Evolutionary conservation across 2,329 filamentous ascomycete genomes (phyloP).

Genomic region (Xylaria sp.): DNA sequence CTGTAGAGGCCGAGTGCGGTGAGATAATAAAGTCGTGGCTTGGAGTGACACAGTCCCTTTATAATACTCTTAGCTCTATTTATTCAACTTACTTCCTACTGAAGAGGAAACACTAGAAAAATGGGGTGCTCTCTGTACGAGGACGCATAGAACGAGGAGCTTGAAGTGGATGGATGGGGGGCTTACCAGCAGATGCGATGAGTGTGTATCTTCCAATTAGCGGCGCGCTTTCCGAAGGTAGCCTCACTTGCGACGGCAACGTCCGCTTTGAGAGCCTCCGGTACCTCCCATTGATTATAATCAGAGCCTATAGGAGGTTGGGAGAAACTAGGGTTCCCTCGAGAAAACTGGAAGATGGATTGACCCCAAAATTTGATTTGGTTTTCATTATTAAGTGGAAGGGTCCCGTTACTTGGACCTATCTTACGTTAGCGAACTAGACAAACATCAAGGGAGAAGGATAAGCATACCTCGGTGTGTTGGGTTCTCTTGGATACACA

Average conservation of each 20-base stretch:
- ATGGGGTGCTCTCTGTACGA: not conserved
- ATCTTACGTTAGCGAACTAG: not conserved
- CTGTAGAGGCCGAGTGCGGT: constrained; percentile 60
- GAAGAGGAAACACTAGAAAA: not conserved
- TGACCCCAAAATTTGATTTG: constrained; percentile 71
- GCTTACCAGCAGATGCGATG: constrained; percentile 74
- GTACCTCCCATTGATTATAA: constrained; percentile 71
- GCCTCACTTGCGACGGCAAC: constrained; percentile 65
- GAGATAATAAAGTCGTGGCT: constrained; percentile 71
- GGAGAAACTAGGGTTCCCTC: constrained; percentile 63
- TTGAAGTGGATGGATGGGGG: not conserved
- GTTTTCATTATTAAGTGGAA: constrained; percentile 62
- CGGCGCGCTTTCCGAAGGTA: constrained; percentile 68
- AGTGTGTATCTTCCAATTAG: constrained; percentile 67
- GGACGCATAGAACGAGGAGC: not conserved
- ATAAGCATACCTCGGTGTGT: constrained; percentile 37
- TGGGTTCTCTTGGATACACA: constrained; percentile 44
- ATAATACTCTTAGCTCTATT: not conserved
- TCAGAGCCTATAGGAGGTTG: constrained; percentile 64
- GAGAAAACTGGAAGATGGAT: constrained; percentile 67
- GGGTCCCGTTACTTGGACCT: constrained; percentile 67
- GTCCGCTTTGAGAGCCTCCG: constrained; percentile 65
- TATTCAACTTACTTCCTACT: not conserved
- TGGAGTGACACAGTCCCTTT: constrained; percentile 72
- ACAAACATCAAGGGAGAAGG: not conserved